Conservation (phyloP, 176 grass and related monocot genomes). For the Carex pumila region DNA sequence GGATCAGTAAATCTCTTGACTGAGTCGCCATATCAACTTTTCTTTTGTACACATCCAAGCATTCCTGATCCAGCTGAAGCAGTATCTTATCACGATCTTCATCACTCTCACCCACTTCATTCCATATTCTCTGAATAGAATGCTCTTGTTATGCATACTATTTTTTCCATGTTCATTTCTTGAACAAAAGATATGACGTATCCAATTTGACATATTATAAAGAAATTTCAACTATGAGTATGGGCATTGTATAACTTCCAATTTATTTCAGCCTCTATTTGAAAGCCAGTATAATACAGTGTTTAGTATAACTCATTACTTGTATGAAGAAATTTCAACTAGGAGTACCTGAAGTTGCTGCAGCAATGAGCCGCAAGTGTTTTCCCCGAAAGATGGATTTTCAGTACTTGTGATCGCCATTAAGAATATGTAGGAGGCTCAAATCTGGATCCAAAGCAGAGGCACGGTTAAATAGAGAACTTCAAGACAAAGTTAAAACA, state of each 20-base stretch:
- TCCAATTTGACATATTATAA: not conserved
- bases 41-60: conserved; percentile 98
- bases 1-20: conserved; percentile 83
- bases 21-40: conserved; percentile 89
- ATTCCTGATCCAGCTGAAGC: conserved; percentile 92
- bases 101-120: conserved; percentile 94
- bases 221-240: no score
- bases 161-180: not conserved
- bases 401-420: conserved; percentile 38
- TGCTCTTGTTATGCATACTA: not conserved
- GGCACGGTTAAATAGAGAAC: not conserved
- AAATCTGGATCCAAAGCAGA: not conserved
- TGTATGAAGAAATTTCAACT: not conserved
- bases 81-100: conserved; percentile 93
- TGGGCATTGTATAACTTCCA: not conserved
- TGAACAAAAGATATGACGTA: not conserved
- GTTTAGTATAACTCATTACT: not conserved
- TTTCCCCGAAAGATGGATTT: conserved; percentile 30
- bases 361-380: conserved; percentile 82
- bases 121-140: conserved; percentile 64
- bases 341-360: conserved; percentile 72
- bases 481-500: not conserved
- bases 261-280: not conserved
- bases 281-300: not conserved
- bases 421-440: conserved; percentile 26